Percentiles rank a stretch among this genome's conserved stretches.
Conservation (phyloP, 495 filamentous ascomycete species). For the Cairneyella variabilis region DNA sequence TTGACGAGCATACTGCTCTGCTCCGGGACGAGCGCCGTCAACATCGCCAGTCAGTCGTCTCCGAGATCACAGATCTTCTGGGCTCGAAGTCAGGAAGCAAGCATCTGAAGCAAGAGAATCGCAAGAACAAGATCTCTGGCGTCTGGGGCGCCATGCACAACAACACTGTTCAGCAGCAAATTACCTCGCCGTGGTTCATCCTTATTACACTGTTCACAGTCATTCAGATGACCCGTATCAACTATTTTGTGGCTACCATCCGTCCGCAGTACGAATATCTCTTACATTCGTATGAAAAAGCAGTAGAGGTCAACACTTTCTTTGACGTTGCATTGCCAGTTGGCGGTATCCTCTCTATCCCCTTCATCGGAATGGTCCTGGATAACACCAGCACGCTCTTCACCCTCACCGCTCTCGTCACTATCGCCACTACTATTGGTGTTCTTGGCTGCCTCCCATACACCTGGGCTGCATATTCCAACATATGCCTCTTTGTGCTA, state of each 20-base stretch:
- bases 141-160: conserved; percentile 91
- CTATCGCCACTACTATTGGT: conserved; percentile 71
- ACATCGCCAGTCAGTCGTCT: conserved; percentile 63
- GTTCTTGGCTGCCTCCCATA: conserved; percentile 70
- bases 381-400: conserved; percentile 72
- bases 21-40: conserved; percentile 59
- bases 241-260: conserved; percentile 95
- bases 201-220: conserved; percentile 85
- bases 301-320: conserved; percentile 70
- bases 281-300: conserved; percentile 53
- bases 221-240: conserved; percentile 90
- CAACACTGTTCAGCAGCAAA: conserved; percentile 65
- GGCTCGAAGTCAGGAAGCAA: conserved; percentile 54
- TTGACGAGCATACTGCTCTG: conserved; percentile 54
- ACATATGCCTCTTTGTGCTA: conserved; percentile 74
- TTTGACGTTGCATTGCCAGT: conserved; percentile 89
- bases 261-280: conserved; percentile 80
- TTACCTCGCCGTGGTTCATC: conserved; percentile 80
- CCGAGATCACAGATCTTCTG: conserved; percentile 71
- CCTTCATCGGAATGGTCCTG: conserved; percentile 81
- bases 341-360: conserved; percentile 79
- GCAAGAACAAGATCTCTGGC: conserved; percentile 60
- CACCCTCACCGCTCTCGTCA: conserved; percentile 71
- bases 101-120: conserved; percentile 49
- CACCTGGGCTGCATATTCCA: conserved; percentile 64